A percentile compares a stretch with the other conserved stretches of the same genome.
phyloP scores from a whole-genome alignment of 2,329 filamentous ascomycete genomes.

The Purpureocillium takamizusanense region DNA sequence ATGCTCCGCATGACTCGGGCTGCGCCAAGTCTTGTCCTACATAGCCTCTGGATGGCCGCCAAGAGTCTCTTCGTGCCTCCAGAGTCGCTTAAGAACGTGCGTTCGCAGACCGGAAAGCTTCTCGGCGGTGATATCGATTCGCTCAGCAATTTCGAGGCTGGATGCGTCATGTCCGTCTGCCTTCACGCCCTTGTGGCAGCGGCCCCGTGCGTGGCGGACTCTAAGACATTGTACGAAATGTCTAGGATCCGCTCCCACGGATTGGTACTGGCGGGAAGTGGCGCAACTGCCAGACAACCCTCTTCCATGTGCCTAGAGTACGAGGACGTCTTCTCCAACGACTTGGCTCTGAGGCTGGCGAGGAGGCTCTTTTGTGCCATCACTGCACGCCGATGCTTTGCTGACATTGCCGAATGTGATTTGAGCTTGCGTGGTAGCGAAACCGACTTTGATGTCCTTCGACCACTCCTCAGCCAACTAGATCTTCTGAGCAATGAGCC shows the following conservation, averaged over 20 bases:
- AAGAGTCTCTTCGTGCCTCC: conserved; percentile 50
- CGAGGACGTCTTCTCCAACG: conserved; percentile 54
- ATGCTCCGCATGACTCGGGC: conserved; percentile 51
- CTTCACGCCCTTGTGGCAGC: conserved; percentile 53
- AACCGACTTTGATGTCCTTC: conserved; percentile 33
- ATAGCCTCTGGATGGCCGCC: conserved; percentile 56
- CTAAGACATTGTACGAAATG: conserved; percentile 45
- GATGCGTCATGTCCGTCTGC: conserved; percentile 48
- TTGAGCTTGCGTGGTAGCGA: conserved; percentile 19
- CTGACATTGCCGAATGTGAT: conserved; percentile 30
- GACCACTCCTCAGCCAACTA: conserved; percentile 41
- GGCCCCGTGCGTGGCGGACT: conserved; percentile 39
- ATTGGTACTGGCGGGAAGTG: conserved; percentile 36
- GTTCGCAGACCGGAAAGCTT: conserved; percentile 15
- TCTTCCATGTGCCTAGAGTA: conserved; percentile 46
- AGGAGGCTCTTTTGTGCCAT: conserved; percentile 50
- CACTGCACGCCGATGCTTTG: conserved; percentile 40
- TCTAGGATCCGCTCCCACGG: conserved; percentile 51
- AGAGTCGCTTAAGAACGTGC: conserved; percentile 29
- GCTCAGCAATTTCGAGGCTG: conserved; percentile 38
- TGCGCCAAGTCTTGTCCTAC: conserved; percentile 49
- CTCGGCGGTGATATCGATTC: conserved; percentile 4
- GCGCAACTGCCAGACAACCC: conserved; percentile 35
- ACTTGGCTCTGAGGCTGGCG: conserved; percentile 50
- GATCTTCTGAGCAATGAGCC: conserved; percentile 39